Percentiles rank a stretch among this genome's conserved stretches.
Evolutionary conservation across 2,329 filamentous ascomycete species (phyloP).

Genomic region (Salinomyces thailandicus): DNA sequence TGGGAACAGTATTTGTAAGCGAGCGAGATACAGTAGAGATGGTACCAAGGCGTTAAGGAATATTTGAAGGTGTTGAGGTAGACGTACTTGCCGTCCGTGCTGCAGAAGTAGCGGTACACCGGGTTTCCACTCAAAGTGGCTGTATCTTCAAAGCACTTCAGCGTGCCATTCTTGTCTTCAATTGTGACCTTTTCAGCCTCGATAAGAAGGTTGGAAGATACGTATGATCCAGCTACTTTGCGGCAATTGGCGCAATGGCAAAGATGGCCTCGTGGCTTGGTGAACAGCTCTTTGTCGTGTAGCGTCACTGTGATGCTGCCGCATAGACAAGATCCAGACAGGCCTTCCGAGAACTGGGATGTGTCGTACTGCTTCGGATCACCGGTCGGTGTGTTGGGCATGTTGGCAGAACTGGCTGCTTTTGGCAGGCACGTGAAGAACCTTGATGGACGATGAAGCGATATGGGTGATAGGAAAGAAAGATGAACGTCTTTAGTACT

Average conservation of each 20-base stretch:
- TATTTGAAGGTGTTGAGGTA: too few relatives aligned
- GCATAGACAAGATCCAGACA: conserved; percentile 37
- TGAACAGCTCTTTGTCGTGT: conserved; percentile 39
- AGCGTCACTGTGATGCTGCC: conserved; percentile 40
- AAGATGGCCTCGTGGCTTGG: conserved; percentile 34
- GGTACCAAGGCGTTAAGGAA: too few relatives aligned
- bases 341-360: conserved; percentile 24
- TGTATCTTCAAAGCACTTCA: conserved; percentile 37
- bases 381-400: conserved; percentile 27
- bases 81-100: conserved; percentile 35
- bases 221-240: conserved; percentile 38
- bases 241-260: conserved; percentile 45
- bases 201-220: conserved; percentile 32
- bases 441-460: too few relatives aligned
- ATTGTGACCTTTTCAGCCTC: conserved; percentile 37
- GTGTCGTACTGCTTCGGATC: conserved; percentile 30
- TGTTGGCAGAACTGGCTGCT: conserved; percentile 3
- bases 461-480: too few relatives aligned
- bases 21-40: too few relatives aligned
- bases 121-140: conserved; percentile 38
- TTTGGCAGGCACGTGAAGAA: not conserved
- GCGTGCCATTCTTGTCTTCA: conserved; percentile 33
- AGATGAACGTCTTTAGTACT: too few relatives aligned
- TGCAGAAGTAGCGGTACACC: conserved; percentile 37
- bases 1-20: conserved; percentile 14